A percentile compares a stretch with the other conserved stretches of the same genome.
These are phyloP conservation scores for Magnusiomyces suaveolens DNA, from an alignment of 1,139 yeast species.

Conservation along the genomic window DNA sequence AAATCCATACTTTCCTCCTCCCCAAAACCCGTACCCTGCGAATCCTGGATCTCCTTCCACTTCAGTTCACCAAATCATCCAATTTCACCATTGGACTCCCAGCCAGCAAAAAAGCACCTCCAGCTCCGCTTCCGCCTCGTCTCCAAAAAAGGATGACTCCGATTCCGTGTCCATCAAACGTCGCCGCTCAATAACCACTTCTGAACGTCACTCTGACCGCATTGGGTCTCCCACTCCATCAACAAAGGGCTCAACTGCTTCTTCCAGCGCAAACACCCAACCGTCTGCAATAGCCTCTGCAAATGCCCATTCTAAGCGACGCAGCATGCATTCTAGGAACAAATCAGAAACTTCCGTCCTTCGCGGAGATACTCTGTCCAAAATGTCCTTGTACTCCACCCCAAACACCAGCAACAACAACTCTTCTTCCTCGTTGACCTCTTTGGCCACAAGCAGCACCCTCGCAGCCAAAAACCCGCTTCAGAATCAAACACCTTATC, in stretches of 20 bases:
- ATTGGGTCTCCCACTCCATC: slow-evolving; percentile 8
- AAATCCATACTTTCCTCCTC: slow-evolving; percentile 4
- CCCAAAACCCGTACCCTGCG: slow-evolving; percentile 8
- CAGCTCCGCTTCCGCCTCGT: slow-evolving; percentile 8
- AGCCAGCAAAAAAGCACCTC: slow-evolving; percentile 10
- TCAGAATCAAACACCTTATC: not conserved
- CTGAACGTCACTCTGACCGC: slow-evolving; percentile 2
- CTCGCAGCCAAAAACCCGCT: not conserved
- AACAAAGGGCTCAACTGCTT: not conserved
- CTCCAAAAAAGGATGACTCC: slow-evolving; percentile 14
- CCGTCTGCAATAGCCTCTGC: slow-evolving; percentile 10
- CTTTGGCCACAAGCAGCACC: slow-evolving; percentile 6
- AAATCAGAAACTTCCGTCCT: slow-evolving; percentile 15
- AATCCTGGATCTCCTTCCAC: slow-evolving; percentile 16
- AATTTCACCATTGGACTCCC: slow-evolving; percentile 20
- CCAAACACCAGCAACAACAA: slow-evolving; percentile 5
- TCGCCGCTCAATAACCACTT: slow-evolving; percentile 8
- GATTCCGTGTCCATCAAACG: slow-evolving; percentile 11
- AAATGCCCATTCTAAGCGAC: slow-evolving; percentile 10
- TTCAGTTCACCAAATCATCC: slow-evolving; percentile 17
- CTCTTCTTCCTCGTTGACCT: slow-evolving; percentile 2
- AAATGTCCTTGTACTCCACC: slow-evolving; percentile 13
- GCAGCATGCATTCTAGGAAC: slow-evolving; percentile 15
- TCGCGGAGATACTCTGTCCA: slow-evolving; percentile 13
- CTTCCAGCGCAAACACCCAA: not conserved